phyloP scores from a whole-genome alignment of 768 basidiomycete species.

The Coprinellus micaceus region DNA sequence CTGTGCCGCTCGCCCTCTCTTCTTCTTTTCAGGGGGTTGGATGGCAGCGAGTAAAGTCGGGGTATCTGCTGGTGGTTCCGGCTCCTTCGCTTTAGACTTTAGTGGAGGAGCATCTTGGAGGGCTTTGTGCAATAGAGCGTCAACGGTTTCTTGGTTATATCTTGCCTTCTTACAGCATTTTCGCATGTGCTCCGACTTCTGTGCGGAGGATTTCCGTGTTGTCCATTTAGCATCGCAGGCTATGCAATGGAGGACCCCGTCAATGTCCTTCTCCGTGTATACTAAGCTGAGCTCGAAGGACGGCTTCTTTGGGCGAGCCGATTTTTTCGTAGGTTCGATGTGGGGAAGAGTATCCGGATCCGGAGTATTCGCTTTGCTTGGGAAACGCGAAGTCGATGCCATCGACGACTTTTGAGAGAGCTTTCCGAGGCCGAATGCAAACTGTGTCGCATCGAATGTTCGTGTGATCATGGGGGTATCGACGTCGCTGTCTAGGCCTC shows the following conservation, averaged over 20 bases:
- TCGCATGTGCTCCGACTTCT: conserved; percentile 67
- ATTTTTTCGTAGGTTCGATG: not conserved
- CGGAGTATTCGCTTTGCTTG: not conserved
- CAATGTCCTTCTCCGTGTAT: conserved; percentile 46
- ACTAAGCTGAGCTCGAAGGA: conserved; percentile 21
- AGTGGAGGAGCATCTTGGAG: conserved; percentile 23
- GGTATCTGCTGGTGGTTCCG: conserved; percentile 15
- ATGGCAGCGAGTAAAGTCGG: conserved; percentile 29
- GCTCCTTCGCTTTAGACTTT: conserved; percentile 6
- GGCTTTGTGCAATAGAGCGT: conserved; percentile 48
- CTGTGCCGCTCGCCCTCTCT: conserved; percentile 37
- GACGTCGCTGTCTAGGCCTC: not conserved
- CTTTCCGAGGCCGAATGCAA: not conserved
- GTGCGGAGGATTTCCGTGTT: conserved; percentile 52
- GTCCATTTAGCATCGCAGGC: conserved; percentile 70
- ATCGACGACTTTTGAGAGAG: not conserved
- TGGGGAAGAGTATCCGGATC: not conserved
- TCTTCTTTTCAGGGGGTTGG: conserved; percentile 35
- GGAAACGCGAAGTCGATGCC: not conserved
- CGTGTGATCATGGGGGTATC: not conserved
- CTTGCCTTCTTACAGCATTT: conserved; percentile 62
- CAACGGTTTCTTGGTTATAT: conserved; percentile 53
- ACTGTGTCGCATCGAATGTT: not conserved
- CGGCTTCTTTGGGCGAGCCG: conserved; percentile 12
- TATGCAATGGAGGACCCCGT: conserved; percentile 53